Evolutionary conservation across 2,329 filamentous ascomycete genomes (phyloP).

Genomic region (Aspergillus aculeatus): DNA sequence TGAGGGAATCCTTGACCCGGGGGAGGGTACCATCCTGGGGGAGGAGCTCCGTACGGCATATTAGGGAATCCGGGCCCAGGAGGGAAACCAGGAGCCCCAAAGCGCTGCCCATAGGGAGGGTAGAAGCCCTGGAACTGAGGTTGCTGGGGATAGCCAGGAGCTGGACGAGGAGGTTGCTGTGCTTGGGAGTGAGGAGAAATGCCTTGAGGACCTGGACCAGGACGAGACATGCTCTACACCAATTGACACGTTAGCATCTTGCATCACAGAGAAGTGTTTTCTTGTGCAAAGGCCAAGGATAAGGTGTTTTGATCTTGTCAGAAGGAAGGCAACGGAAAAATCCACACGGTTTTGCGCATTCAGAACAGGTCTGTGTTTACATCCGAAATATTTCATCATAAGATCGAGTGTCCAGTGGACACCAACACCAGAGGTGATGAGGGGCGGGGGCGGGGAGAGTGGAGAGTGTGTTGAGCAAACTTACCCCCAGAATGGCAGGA

Average conservation of each 20-base stretch:
- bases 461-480: conserved; percentile 46
- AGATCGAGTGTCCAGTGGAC: conserved; percentile 20
- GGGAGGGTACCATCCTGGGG: conserved; percentile 72
- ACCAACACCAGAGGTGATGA: conserved; percentile 1
- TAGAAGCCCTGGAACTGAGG: conserved; percentile 47
- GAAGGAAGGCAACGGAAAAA: conserved; percentile 99
- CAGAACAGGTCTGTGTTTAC: conserved; percentile 81
- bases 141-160: conserved; percentile 43
- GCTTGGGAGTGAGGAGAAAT: conserved; percentile 39
- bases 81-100: conserved; percentile 52
- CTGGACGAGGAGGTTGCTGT: conserved; percentile 43
- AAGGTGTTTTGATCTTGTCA: conserved; percentile 57
- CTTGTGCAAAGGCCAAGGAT: conserved; percentile 8
- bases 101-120: conserved; percentile 48
- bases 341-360: conserved; percentile 95
- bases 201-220: conserved; percentile 39
- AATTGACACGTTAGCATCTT: conserved; percentile 22
- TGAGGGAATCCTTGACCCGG: conserved; percentile 73
- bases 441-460: neutral
- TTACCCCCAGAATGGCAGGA: conserved; percentile 94
- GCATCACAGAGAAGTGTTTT: neutral
- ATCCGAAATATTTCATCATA: conserved; percentile 93
- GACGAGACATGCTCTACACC: conserved; percentile 44
- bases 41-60: conserved; percentile 74
- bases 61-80: conserved; percentile 66